Evolutionary conservation across 345 rosid genomes (phyloP).

Genomic region (Linum tenue): DNA sequence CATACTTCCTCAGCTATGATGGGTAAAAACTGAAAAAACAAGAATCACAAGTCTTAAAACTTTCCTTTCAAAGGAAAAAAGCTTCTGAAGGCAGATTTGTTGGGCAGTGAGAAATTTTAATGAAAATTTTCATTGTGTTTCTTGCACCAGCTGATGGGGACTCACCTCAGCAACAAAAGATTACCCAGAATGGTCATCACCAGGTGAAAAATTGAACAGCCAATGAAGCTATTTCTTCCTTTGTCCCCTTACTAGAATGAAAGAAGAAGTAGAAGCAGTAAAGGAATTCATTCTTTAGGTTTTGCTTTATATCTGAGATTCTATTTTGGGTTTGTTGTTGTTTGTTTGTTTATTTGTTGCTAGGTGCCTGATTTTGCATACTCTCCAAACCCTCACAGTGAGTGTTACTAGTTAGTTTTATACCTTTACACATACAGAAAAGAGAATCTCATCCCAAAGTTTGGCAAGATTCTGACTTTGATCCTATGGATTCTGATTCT

Average conservation of each 20-base stretch:
- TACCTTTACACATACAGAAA: too few species aligned
- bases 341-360: slow-evolving; percentile 4
- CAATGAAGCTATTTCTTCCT: background rate
- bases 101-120: slow-evolving; percentile 7
- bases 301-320: slow-evolving; percentile 25
- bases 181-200: slow-evolving; percentile 56
- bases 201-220: slow-evolving; percentile 41
- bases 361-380: slow-evolving; percentile 60
- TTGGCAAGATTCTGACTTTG: background rate
- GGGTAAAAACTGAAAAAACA: slow-evolving; percentile 37
- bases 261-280: too few species aligned
- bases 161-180: slow-evolving; percentile 73
- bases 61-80: slow-evolving; percentile 16
- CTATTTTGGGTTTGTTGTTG: slow-evolving; percentile 13
- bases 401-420: slow-evolving; percentile 17
- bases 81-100: slow-evolving; percentile 9
- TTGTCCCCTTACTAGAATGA: slow-evolving; percentile 14
- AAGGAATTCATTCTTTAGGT: too few species aligned
- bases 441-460: slow-evolving; percentile 6
- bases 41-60: background rate
- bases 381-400: slow-evolving; percentile 66
- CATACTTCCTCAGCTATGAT: slow-evolving; percentile 57
- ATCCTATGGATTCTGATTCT: slow-evolving; percentile 2
- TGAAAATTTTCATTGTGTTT: slow-evolving; percentile 7
- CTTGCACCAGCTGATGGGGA: slow-evolving; percentile 57